phyloP scores from a whole-genome alignment of 2,329 filamentous ascomycete species.

The Penicillium concentricum region DNA sequence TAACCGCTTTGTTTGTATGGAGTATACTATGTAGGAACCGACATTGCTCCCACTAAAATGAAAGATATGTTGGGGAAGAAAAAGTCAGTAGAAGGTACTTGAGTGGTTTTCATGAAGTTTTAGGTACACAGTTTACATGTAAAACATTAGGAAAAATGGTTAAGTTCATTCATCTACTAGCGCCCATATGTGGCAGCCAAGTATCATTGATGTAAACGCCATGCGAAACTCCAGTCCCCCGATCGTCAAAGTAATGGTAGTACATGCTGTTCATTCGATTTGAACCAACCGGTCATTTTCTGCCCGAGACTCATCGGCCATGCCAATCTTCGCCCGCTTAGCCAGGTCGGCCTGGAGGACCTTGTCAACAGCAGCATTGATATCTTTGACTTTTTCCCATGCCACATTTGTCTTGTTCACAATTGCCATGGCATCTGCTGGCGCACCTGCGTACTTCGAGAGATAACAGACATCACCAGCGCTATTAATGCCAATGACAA shows the following conservation, averaged over 20 bases:
- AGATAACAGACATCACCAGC: conserved; percentile 90
- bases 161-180: background rate
- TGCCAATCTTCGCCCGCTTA: conserved; percentile 60
- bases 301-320: conserved; percentile 76
- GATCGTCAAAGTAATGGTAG: conserved; percentile 24
- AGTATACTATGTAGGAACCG: background rate
- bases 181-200: background rate
- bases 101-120: background rate
- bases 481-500: conserved; percentile 79
- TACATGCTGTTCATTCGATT: conserved; percentile 16
- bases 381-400: conserved; percentile 74
- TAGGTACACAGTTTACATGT: background rate
- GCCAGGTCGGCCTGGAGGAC: conserved; percentile 76
- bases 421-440: conserved; percentile 75
- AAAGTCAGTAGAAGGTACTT: background rate
- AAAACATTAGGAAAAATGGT: background rate
- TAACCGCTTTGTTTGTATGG: background rate
- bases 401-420: conserved; percentile 75
- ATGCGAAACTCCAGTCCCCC: conserved; percentile 22
- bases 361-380: conserved; percentile 70
- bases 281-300: conserved; percentile 73
- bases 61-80: background rate
- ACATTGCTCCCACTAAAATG: background rate
- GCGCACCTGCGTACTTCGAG: conserved; percentile 81
- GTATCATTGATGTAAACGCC: conserved; percentile 7